Evolutionary conservation across 2,329 filamentous ascomycete genomes (phyloP).

Genomic region (Aspergillus sp.): DNA sequence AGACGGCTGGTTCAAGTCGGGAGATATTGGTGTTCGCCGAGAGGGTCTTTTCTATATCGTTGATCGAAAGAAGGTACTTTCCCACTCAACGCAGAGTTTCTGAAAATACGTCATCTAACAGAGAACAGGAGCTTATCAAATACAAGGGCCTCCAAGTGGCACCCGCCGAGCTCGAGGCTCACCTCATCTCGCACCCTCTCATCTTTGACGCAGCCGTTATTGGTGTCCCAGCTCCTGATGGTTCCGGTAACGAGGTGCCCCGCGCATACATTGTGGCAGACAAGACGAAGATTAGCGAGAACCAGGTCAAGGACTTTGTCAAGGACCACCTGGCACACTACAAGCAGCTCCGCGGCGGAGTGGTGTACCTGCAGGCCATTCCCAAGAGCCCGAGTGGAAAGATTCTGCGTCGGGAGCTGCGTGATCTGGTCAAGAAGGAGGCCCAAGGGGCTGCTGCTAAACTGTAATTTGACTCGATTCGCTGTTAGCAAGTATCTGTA

Average conservation of each 20-base stretch:
- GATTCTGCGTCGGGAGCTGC: conserved; percentile 46
- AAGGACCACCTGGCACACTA: conserved; percentile 46
- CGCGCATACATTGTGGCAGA: conserved; percentile 47
- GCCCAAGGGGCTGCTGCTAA: conserved; percentile 18
- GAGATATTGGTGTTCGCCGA: conserved; percentile 53
- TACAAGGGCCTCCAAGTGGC: conserved; percentile 53
- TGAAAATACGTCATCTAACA: neutral
- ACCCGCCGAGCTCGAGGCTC: conserved; percentile 47
- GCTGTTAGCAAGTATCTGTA: neutral
- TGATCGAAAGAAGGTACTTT: conserved; percentile 48
- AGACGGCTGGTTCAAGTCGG: conserved; percentile 58
- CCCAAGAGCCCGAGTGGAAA: conserved; percentile 40
- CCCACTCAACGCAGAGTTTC: neutral
- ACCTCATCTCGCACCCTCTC: conserved; percentile 42
- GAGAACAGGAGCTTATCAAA: conserved; percentile 51
- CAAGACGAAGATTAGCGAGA: conserved; percentile 36
- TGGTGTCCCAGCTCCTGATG: conserved; percentile 36
- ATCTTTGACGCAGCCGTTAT: conserved; percentile 49
- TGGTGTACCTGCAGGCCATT: conserved; percentile 42
- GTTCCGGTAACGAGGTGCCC: conserved; percentile 34
- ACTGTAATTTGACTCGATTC: conserved; percentile 6
- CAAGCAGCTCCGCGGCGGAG: conserved; percentile 51
- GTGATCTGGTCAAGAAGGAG: conserved; percentile 50
- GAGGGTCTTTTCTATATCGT: conserved; percentile 57
- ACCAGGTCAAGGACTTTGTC: conserved; percentile 45